These are phyloP conservation scores for Cadophora sp. DNA, from an alignment of 2,329 filamentous ascomycete species.

Conservation along the genomic window DNA sequence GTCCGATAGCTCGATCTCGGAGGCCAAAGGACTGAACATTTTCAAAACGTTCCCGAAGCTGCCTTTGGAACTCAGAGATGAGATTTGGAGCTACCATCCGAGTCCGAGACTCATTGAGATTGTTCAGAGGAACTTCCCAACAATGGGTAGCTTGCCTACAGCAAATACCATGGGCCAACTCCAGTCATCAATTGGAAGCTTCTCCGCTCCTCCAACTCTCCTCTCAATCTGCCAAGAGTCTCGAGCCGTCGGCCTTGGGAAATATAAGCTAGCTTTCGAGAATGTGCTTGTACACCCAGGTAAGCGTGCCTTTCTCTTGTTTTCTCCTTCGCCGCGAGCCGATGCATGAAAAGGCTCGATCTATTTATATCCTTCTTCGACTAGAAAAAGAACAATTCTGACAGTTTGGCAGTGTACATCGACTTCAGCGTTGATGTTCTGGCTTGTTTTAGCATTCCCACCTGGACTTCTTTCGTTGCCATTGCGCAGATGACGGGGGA, in stretches of 20 bases:
- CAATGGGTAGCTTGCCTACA: background rate
- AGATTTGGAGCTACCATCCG: conserved; percentile 10
- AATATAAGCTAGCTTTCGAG: background rate
- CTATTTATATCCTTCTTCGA: too few species aligned
- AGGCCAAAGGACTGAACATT: background rate
- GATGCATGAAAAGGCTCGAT: too few species aligned
- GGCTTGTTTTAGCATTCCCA: background rate
- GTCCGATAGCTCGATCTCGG: background rate
- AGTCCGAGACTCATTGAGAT: background rate
- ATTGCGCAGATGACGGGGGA: background rate
- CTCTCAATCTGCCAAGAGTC: background rate
- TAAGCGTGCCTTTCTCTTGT: background rate
- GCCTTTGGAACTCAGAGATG: conserved; percentile 14
- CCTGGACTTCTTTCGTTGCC: background rate
- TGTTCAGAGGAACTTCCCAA: background rate
- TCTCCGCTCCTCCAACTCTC: background rate
- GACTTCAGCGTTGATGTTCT: background rate
- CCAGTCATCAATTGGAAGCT: background rate
- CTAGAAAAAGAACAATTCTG: background rate
- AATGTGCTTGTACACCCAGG: background rate
- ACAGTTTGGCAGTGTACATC: background rate
- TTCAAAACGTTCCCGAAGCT: conserved; percentile 22
- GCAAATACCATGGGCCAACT: background rate
- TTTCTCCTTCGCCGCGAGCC: background rate
- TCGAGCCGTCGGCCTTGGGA: background rate